These are phyloP conservation scores for Diaporthe amygdali DNA, from an alignment of 2,329 filamentous ascomycete genomes.

Conservation along the genomic window DNA sequence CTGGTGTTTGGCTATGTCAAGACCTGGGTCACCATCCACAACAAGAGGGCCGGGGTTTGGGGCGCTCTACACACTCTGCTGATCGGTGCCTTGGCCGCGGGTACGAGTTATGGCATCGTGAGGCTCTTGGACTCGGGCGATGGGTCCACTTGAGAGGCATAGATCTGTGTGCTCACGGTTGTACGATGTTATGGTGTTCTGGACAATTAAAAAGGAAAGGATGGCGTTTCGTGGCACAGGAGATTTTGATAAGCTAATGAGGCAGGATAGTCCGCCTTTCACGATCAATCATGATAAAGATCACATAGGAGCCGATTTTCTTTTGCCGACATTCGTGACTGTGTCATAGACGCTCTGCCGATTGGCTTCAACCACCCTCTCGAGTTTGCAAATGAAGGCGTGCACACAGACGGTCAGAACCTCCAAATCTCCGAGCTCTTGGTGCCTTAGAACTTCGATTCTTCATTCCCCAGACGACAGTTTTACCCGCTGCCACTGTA, in stretches of 20 bases:
- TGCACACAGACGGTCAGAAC: too few species aligned
- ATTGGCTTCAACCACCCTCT: too few species aligned
- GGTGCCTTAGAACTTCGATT: too few species aligned
- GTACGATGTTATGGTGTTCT: background rate
- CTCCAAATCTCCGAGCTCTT: too few species aligned
- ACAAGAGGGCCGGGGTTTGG: conserved; percentile 57
- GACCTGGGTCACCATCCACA: conserved; percentile 58
- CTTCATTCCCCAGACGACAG: too few species aligned
- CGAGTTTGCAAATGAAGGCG: too few species aligned
- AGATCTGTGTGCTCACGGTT: background rate
- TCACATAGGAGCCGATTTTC: background rate
- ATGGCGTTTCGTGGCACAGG: background rate
- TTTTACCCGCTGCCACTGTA: too few species aligned
- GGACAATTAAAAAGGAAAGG: background rate
- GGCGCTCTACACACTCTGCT: conserved; percentile 69
- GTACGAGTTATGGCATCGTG: conserved; percentile 68
- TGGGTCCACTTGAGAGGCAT: conserved; percentile 6
- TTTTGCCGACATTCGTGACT: too few species aligned
- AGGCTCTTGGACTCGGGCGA: conserved; percentile 53
- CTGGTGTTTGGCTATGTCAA: conserved; percentile 71
- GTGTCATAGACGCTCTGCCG: too few species aligned
- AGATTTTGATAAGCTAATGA: background rate
- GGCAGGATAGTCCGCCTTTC: background rate
- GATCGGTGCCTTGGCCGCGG: conserved; percentile 69
- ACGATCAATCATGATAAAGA: background rate